These are phyloP conservation scores for Nakazawaea wyomingensis DNA, from an alignment of 805 yeast genomes.

Conservation along the genomic window DNA sequence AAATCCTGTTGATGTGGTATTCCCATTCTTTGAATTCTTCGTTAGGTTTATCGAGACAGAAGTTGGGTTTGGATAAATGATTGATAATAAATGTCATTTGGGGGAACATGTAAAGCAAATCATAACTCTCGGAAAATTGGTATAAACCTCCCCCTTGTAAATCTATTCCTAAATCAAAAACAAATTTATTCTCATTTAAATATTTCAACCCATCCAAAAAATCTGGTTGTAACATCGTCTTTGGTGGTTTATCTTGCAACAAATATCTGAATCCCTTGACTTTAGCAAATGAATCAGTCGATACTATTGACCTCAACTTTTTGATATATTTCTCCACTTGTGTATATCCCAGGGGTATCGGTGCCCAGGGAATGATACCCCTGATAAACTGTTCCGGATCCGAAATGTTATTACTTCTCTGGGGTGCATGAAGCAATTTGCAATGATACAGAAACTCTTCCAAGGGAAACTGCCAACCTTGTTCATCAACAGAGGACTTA, in stretches of 20 bases:
- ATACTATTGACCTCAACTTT: slow-evolving; percentile 3
- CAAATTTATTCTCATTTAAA: slow-evolving; percentile 23
- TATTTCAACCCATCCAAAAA: slow-evolving; percentile 30
- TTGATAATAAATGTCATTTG: slow-evolving; percentile 27
- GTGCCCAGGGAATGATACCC: slow-evolving; percentile 41
- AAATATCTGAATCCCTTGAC: slow-evolving; percentile 38
- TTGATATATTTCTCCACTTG: slow-evolving; percentile 15
- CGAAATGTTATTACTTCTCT: not conserved
- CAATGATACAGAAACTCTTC: slow-evolving; percentile 21
- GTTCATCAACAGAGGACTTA: slow-evolving; percentile 13
- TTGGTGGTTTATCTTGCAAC: slow-evolving; percentile 37
- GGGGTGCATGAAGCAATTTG: slow-evolving; percentile 13
- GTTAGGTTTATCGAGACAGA: slow-evolving; percentile 4
- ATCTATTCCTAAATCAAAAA: slow-evolving; percentile 41
- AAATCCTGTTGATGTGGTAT: slow-evolving; percentile 14
- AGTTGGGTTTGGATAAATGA: slow-evolving; percentile 11
- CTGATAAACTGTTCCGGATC: slow-evolving; percentile 13
- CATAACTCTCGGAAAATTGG: slow-evolving; percentile 32
- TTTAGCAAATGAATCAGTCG: slow-evolving; percentile 11
- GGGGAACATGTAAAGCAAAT: slow-evolving; percentile 23
- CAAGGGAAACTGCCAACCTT: slow-evolving; percentile 21
- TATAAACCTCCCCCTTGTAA: slow-evolving; percentile 26
- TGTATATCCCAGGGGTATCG: slow-evolving; percentile 31
- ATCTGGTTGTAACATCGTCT: slow-evolving; percentile 24
- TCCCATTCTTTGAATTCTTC: slow-evolving; percentile 9